These are phyloP conservation scores for Biscogniauxia marginata DNA, from an alignment of 2,329 filamentous ascomycete species.

Conservation along the genomic window DNA sequence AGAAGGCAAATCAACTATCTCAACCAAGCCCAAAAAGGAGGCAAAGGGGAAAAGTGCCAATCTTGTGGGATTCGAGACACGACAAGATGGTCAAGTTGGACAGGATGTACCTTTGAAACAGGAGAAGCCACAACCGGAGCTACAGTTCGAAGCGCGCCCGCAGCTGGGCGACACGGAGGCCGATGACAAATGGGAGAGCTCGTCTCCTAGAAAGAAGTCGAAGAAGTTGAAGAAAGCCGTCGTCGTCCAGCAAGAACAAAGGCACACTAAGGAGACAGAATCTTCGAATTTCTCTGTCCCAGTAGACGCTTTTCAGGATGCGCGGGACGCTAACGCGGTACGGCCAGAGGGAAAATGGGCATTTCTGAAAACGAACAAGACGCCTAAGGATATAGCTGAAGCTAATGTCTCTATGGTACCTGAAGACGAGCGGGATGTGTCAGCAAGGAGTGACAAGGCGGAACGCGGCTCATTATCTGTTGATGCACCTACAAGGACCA, in stretches of 20 bases:
- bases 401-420: slow-evolving; percentile 2
- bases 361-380: slow-evolving; percentile 9
- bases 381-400: background rate
- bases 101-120: slow-evolving; percentile 16
- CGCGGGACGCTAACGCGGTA: slow-evolving; percentile 7
- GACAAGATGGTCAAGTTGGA: slow-evolving; percentile 23
- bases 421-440: slow-evolving; percentile 5
- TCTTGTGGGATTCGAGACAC: slow-evolving; percentile 30
- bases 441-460: slow-evolving; percentile 2
- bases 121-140: slow-evolving; percentile 18
- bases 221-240: slow-evolving; percentile 28
- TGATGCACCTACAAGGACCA: slow-evolving; percentile 9
- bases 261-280: slow-evolving; percentile 12
- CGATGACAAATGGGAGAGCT: slow-evolving; percentile 25
- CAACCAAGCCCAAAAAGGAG: slow-evolving; percentile 35
- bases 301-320: slow-evolving; percentile 12
- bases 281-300: slow-evolving; percentile 13
- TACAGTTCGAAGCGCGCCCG: slow-evolving; percentile 14
- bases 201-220: slow-evolving; percentile 24
- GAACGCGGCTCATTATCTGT: slow-evolving; percentile 4
- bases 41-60: slow-evolving; percentile 45
- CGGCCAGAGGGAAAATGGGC: slow-evolving; percentile 10
- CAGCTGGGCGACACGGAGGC: slow-evolving; percentile 13
- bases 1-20: slow-evolving; percentile 31
- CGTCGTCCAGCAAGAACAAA: slow-evolving; percentile 22